Percentiles rank a stretch among this genome's conserved stretches.
These are phyloP conservation scores for Macrophomina phaseolina DNA, from an alignment of 2,329 filamentous ascomycete species.

Conservation along the genomic window DNA sequence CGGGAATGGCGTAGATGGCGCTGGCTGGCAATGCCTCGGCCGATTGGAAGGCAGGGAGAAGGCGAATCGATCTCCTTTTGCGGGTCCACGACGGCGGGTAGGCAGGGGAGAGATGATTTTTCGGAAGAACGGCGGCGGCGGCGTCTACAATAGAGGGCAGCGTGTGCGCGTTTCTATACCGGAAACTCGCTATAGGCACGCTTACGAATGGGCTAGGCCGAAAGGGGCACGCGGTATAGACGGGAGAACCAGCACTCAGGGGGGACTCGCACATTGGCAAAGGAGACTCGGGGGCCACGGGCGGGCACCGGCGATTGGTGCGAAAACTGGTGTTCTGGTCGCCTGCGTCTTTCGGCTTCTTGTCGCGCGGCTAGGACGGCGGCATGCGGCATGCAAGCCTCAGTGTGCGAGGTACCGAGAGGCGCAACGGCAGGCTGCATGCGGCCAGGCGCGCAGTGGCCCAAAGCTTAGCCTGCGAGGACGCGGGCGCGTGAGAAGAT, in stretches of 20 bases:
- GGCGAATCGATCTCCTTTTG: background rate
- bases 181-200: conserved; percentile 20
- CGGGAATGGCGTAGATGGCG: conserved; percentile 17
- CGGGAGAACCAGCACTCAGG: background rate
- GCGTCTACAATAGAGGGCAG: background rate
- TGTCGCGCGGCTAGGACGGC: conserved; percentile 11
- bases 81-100: background rate
- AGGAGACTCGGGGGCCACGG: background rate
- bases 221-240: background rate
- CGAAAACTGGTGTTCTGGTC: conserved; percentile 9
- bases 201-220: conserved; percentile 16
- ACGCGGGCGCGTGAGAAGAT: background rate
- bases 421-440: background rate
- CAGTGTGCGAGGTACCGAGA: background rate
- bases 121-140: background rate
- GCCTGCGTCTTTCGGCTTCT: background rate
- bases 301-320: conserved; percentile 14
- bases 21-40: background rate
- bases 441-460: background rate
- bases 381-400: background rate
- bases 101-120: background rate
- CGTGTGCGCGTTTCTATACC: conserved; percentile 1
- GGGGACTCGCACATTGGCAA: background rate
- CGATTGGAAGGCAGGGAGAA: background rate
- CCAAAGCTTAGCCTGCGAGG: conserved; percentile 5